phyloP scores from a whole-genome alignment of 2,329 filamentous ascomycete genomes.

The Colletotrichum liaoningense region DNA sequence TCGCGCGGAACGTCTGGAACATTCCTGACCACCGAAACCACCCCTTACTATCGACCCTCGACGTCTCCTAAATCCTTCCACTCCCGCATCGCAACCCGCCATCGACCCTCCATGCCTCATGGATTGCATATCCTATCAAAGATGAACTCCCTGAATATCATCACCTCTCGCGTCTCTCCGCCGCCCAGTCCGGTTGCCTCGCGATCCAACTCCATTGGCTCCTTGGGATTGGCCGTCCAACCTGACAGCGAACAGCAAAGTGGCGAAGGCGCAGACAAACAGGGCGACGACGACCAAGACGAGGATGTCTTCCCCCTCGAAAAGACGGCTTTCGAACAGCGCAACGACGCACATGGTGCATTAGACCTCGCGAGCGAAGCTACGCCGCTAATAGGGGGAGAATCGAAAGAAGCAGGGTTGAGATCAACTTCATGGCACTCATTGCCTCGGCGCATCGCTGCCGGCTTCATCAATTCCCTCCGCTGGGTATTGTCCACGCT shows the following conservation, averaged over 20 bases:
- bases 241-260: slow-evolving; percentile 53
- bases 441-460: slow-evolving; percentile 77
- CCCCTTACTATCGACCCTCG: slow-evolving; percentile 23
- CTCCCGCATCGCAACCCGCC: slow-evolving; percentile 1
- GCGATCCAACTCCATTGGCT: slow-evolving; percentile 70
- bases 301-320: slow-evolving; percentile 41
- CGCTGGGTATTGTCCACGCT: slow-evolving; percentile 83
- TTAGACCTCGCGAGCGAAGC: slow-evolving; percentile 66
- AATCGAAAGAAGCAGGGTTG: slow-evolving; percentile 30
- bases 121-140: slow-evolving; percentile 67
- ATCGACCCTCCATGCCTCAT: slow-evolving; percentile 52
- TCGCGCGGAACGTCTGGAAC: slow-evolving; percentile 36
- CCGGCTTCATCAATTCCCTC: slow-evolving; percentile 79
- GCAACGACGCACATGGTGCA: slow-evolving; percentile 33
- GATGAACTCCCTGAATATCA: slow-evolving; percentile 98
- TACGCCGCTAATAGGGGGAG: slow-evolving; percentile 70
- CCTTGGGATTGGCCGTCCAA: slow-evolving; percentile 59
- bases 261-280: slow-evolving; percentile 41
- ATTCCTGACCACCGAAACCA: slow-evolving; percentile 32
- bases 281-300: slow-evolving; percentile 42
- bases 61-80: neutral
- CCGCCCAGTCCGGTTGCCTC: slow-evolving; percentile 66
- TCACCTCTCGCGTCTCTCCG: slow-evolving; percentile 84
- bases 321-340: slow-evolving; percentile 25
- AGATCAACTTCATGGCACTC: slow-evolving; percentile 62